Evolutionary conservation across 352 stramenopile genomes (phyloP).

Genomic region (Blastocystis sp.): DNA sequence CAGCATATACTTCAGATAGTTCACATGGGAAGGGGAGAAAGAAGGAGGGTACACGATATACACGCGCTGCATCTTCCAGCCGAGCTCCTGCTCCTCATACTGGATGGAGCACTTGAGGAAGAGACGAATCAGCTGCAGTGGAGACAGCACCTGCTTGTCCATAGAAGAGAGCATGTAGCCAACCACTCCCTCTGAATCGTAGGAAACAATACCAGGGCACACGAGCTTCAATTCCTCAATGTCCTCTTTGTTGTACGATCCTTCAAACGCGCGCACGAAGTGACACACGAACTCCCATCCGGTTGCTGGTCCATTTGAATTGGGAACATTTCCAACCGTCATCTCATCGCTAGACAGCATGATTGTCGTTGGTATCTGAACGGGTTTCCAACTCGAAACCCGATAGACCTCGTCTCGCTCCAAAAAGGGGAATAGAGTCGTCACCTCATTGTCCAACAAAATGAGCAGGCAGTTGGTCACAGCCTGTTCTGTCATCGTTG

Average conservation of each 20-base stretch:
- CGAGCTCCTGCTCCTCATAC: background rate
- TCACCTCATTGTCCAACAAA: background rate
- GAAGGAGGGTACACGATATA: conserved; percentile 8
- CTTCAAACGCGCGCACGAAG: conserved; percentile 17
- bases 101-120: conserved; percentile 34
- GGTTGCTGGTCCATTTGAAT: background rate
- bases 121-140: background rate
- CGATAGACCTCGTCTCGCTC: background rate
- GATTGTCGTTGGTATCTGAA: background rate
- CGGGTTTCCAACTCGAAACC: background rate
- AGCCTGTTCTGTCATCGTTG: background rate
- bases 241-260: background rate
- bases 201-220: background rate
- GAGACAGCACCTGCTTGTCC: background rate
- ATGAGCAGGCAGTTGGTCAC: background rate
- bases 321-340: conserved; percentile 4
- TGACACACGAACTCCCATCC: background rate
- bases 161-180: conserved; percentile 3
- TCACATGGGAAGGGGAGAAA: background rate
- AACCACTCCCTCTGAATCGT: background rate
- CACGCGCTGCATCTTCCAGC: background rate
- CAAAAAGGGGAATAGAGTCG: conserved; percentile 3
- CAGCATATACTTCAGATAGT: conserved; percentile 17
- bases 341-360: background rate
- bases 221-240: background rate